Conservation (phyloP, 2,329 filamentous ascomycete genomes). For the Colletotrichum theobromicola region DNA sequence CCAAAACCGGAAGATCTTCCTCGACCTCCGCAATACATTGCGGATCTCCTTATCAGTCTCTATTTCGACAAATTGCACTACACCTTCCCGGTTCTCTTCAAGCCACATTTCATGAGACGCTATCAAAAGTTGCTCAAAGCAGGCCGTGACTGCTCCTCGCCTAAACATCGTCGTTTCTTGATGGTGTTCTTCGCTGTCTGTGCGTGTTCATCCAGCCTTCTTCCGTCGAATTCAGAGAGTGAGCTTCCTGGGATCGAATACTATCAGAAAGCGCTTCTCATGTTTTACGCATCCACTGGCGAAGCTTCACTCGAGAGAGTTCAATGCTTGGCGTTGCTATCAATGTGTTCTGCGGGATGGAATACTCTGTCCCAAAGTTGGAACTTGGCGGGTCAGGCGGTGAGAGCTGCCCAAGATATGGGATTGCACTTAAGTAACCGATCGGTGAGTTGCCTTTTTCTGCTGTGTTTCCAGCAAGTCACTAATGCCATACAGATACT, state of each 20-base stretch:
- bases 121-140: conserved; percentile 23
- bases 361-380: conserved; percentile 34
- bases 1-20: conserved; percentile 28
- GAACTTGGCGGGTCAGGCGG: conserved; percentile 31
- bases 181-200: conserved; percentile 34
- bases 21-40: conserved; percentile 30
- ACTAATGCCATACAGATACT: not conserved
- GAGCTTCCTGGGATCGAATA: conserved; percentile 26
- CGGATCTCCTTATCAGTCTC: conserved; percentile 30
- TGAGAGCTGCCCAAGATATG: conserved; percentile 30
- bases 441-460: not conserved
- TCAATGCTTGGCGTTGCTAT: conserved; percentile 31
- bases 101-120: conserved; percentile 29
- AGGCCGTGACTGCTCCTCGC: not conserved
- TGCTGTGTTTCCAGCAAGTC: fast-evolving
- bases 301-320: conserved; percentile 31
- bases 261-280: conserved; percentile 28
- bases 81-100: conserved; percentile 31
- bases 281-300: conserved; percentile 28
- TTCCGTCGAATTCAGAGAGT: conserved; percentile 18
- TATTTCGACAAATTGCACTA: conserved; percentile 34
- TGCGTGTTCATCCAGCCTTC: conserved; percentile 31
- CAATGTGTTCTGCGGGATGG: conserved; percentile 34
- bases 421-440: conserved; percentile 24
- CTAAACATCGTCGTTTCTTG: conserved; percentile 26